These are phyloP conservation scores for Paramecium pentaurelia DNA, from an alignment of 73 alveolate species.

Conservation along the genomic window DNA sequence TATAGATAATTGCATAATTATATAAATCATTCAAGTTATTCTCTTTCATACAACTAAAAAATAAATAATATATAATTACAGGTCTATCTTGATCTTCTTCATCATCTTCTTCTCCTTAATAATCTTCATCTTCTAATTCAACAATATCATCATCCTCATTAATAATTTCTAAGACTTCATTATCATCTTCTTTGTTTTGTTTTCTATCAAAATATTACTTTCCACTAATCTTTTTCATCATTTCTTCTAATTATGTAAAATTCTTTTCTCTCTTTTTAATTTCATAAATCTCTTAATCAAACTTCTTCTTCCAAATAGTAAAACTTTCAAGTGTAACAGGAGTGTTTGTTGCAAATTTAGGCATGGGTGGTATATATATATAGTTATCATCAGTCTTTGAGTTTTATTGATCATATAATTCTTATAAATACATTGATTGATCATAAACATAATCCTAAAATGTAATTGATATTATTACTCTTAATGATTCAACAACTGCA, in stretches of 20 bases:
- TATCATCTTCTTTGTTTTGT: neutral
- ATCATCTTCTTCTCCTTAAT: neutral
- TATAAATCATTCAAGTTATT: conserved; percentile 15
- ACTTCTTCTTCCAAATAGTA: neutral
- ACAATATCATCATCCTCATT: neutral
- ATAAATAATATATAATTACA: neutral
- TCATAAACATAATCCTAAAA: neutral
- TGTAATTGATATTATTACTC: neutral
- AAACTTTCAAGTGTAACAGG: neutral
- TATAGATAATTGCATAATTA: neutral
- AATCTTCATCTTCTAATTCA: conserved; percentile 17
- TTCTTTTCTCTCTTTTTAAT: neutral
- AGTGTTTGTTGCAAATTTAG: conserved; percentile 2
- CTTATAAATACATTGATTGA: neutral
- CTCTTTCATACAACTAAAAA: conserved; percentile 33
- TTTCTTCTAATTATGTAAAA: neutral
- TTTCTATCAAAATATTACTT: neutral
- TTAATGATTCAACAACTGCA: conserved; percentile 33
- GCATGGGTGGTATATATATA: conserved; percentile 16
- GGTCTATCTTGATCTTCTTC: conserved; percentile 18
- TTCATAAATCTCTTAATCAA: conserved; percentile 13
- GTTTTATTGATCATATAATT: neutral
- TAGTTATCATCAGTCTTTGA: neutral
- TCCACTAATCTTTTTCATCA: neutral
- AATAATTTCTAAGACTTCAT: neutral